Evolutionary conservation across 78 protist genomes (phyloP).

Genomic region (Dictyostelium brefeldianum): DNA sequence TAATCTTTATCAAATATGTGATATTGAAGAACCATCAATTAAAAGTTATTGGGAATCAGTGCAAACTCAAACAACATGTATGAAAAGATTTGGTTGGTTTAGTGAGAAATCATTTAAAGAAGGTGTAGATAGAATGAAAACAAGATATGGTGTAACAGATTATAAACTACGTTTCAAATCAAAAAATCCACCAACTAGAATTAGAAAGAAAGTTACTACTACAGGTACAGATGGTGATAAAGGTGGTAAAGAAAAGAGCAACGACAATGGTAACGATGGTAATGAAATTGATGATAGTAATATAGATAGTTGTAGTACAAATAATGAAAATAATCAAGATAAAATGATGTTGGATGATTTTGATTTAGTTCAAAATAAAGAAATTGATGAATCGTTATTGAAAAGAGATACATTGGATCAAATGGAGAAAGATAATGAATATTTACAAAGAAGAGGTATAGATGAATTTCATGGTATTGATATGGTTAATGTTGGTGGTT

Average conservation of each 20-base stretch:
- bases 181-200: neutral
- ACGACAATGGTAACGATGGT: neutral
- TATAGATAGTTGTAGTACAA: neutral
- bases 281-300: neutral
- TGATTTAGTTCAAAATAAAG: neutral
- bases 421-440: constrained; percentile 9
- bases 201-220: neutral
- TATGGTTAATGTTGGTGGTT: neutral
- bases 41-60: neutral
- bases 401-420: neutral
- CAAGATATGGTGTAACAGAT: neutral
- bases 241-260: too few species aligned
- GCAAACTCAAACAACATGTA: constrained; percentile 1
- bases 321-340: neutral
- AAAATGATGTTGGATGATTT: neutral
- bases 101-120: neutral
- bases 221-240: neutral
- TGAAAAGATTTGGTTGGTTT: neutral
- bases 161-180: neutral
- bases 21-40: constrained; percentile 24
- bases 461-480: neutral
- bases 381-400: constrained; percentile 1
- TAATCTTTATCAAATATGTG: constrained; percentile 9
- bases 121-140: constrained; percentile 9
- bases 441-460: neutral